Conservation (phyloP, 768 basidiomycete genomes). For the Tylopilus intermedius region DNA sequence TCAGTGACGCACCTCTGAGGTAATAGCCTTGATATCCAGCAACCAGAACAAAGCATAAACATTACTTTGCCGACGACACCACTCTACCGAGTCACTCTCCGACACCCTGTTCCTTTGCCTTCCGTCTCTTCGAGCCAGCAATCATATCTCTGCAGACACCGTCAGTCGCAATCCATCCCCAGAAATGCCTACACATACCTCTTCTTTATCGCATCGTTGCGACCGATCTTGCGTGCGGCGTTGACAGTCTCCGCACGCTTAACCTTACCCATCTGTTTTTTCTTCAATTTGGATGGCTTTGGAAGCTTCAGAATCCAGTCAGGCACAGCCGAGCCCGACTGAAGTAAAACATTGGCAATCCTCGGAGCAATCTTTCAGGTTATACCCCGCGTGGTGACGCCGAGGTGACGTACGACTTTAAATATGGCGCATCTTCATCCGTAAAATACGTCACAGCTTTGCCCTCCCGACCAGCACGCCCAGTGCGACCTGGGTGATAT, state of each 20-base stretch:
- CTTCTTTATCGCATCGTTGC: slow-evolving; percentile 67
- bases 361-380: slow-evolving; percentile 35
- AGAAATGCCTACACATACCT: slow-evolving; percentile 39
- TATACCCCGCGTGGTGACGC: neutral
- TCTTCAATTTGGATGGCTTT: slow-evolving; percentile 87
- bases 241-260: slow-evolving; percentile 76
- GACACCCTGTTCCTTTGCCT: slow-evolving; percentile 31
- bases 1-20: slow-evolving; percentile 6
- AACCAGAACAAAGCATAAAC: slow-evolving; percentile 9
- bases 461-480: slow-evolving; percentile 87
- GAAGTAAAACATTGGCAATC: slow-evolving; percentile 91
- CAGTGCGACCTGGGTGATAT: slow-evolving; percentile 70
- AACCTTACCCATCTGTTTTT: slow-evolving; percentile 77
- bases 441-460: slow-evolving; percentile 96
- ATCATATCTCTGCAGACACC: slow-evolving; percentile 64
- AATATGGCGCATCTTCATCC: slow-evolving; percentile 83
- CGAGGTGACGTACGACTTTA: slow-evolving; percentile 68
- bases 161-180: neutral
- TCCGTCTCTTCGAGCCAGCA: slow-evolving; percentile 64
- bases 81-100: neutral
- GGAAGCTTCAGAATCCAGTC: slow-evolving; percentile 96
- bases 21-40: neutral
- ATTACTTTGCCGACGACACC: slow-evolving; percentile 8
- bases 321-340: slow-evolving; percentile 86
- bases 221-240: slow-evolving; percentile 61